These are phyloP conservation scores for Mollisia scopiformis DNA, from an alignment of 2,329 filamentous ascomycete genomes.

Conservation along the genomic window DNA sequence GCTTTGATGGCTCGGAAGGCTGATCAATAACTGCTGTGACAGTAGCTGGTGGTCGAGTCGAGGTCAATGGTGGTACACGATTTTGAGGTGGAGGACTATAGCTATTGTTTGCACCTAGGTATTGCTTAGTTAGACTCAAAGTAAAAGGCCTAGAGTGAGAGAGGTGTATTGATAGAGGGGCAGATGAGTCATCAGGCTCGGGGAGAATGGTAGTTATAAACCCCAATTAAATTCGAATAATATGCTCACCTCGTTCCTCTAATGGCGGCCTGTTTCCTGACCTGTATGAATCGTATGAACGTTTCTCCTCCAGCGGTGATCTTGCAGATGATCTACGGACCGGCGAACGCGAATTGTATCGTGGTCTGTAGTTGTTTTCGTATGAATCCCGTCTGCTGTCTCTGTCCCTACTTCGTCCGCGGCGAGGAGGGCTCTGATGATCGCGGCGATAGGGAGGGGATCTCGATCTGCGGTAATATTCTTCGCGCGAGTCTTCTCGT, in stretches of 20 bases:
- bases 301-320: background rate
- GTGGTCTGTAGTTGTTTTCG: background rate
- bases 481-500: background rate
- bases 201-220: background rate
- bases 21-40: background rate
- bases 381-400: background rate
- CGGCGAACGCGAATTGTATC: background rate
- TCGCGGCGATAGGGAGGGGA: background rate
- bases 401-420: background rate
- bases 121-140: background rate
- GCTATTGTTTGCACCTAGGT: background rate
- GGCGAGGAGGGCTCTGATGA: background rate
- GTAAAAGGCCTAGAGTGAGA: background rate
- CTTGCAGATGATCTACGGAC: background rate
- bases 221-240: background rate
- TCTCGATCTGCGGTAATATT: background rate
- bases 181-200: background rate
- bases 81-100: background rate
- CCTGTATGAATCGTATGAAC: background rate
- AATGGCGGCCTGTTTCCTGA: background rate
- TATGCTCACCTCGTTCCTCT: background rate
- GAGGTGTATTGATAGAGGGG: background rate
- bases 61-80: too few species aligned
- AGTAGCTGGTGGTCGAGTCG: background rate
- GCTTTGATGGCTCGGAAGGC: background rate